Base-by-base conservation (phyloP, 2,329 filamentous ascomycete species). In the Microascus cirrosus region DNA sequence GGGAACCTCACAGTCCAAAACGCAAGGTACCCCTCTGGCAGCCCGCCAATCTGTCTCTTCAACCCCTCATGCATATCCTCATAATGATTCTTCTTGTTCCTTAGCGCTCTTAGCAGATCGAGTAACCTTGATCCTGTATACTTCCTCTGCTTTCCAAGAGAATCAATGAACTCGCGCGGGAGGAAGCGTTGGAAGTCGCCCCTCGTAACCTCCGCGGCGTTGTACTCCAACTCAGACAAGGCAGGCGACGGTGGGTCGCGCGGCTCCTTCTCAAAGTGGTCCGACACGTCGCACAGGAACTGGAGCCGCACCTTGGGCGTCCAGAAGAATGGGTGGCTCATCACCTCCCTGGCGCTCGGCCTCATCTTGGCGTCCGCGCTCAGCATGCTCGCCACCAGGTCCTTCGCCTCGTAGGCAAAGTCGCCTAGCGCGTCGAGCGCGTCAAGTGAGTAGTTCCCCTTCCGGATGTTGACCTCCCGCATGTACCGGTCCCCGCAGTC, bases 291-390 rank as follows among this genome's bases (percentile, higher is more conserved):
- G 67, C 92, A 96, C n/a, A 99, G 78, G 71, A 99, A 99, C 11
- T 83, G 83, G 7, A 99, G 82, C 10, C 92, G 85, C 68, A 95
- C 94, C 69, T 95, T 93, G 0, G 90, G 74, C 1, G 87, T 77
- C 94, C 94, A 99, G 77, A 99, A 99, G 77, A 97, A 99, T 0
- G 94, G 94, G 65, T 99, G 94, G 1, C 89, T 85, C 78, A 96
- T 83, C 59, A 96, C 87, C 34, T 92, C 84, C 18, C 80, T 78
- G 0, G 92, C 89, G 28, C 84, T 83, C 0, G 95, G 92, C 0
- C 86, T 74, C 32, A 69, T 62, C 67, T 77, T 81, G 3, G 82
- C 79, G 48, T 81, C 71, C 1, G 76, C 73, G 39, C 72, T 68
- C 32, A 86, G 71, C 94, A 99, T 99, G 60, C 84, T 86, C 34